A percentile compares a stretch with the other conserved stretches of the same genome.
phyloP scores from a whole-genome alignment of 768 basidiomycete genomes.

The Termitomyces sp. region DNA sequence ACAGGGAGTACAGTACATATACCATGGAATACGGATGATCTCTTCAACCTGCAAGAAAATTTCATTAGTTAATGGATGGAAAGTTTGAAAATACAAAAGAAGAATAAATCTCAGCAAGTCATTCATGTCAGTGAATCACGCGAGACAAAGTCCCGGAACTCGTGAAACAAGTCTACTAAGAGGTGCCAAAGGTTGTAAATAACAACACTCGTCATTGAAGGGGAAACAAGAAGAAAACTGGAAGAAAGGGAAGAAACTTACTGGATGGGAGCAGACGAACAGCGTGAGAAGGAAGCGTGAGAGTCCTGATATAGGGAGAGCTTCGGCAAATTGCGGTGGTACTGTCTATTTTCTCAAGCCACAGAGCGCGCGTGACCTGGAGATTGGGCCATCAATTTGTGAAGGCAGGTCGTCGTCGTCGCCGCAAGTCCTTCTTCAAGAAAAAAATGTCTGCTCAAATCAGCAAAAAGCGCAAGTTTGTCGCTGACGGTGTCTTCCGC shows the following conservation, averaged over 20 bases:
- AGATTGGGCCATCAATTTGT: conserved; percentile 1
- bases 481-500: conserved; percentile 98
- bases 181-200: conserved; percentile 79
- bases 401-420: conserved; percentile 10
- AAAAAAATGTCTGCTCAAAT: conserved; percentile 88
- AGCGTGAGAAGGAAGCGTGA: neutral
- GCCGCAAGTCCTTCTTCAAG: conserved; percentile 25
- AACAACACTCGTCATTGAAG: conserved; percentile 82
- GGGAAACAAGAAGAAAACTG: conserved; percentile 6
- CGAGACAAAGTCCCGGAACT: conserved; percentile 25
- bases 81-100: conserved; percentile 13
- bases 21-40: neutral
- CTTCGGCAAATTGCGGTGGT: conserved; percentile 21
- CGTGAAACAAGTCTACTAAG: conserved; percentile 78
- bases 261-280: neutral
- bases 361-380: conserved; percentile 13
- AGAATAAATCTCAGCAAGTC: conserved; percentile 72
- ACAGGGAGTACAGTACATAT: neutral
- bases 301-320: conserved; percentile 8
- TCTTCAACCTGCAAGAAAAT: neutral
- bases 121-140: conserved; percentile 79
- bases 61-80: neutral
- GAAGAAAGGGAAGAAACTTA: conserved; percentile 6
- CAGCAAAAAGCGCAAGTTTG: conserved; percentile 99
- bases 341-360: conserved; percentile 26